Evolutionary conservation across 2,329 filamentous ascomycete species (phyloP).

Genomic region (Alternaria gansuensis): DNA sequence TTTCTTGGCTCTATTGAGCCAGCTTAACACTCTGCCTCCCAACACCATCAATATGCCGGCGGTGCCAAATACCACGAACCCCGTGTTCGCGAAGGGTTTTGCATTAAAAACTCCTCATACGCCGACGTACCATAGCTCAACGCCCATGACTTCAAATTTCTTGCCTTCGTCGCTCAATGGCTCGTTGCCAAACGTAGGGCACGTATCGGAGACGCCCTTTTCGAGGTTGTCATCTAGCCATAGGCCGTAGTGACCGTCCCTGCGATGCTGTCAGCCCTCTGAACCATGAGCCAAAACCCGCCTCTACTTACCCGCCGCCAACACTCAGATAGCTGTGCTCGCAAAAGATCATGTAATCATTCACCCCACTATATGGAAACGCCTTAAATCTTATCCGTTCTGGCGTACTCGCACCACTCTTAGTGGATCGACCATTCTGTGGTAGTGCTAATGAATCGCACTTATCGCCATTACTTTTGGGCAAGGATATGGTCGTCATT

Average conservation of each 20-base stretch:
- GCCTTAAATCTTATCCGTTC: constrained; percentile 93
- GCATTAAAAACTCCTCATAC: constrained; percentile 24
- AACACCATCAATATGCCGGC: constrained; percentile 2
- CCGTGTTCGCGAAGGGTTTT: not conserved
- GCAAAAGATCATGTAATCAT: constrained; percentile 96
- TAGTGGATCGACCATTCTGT: constrained; percentile 16
- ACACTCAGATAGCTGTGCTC: constrained; percentile 85
- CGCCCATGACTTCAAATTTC: constrained; percentile 89
- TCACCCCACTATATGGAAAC: constrained; percentile 93
- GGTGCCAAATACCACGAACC: not conserved
- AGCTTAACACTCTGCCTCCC: not conserved
- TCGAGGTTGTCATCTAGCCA: constrained; percentile 91
- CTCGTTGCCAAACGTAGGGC: constrained; percentile 94
- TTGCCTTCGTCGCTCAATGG: constrained; percentile 89
- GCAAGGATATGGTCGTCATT: constrained; percentile 65
- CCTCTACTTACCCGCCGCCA: constrained; percentile 71
- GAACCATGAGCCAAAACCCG: not conserved
- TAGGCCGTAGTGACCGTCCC: constrained; percentile 87
- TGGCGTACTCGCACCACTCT: constrained; percentile 64
- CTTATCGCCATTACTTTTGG: constrained; percentile 32
- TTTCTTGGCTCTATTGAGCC: not conserved
- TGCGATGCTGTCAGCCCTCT: constrained; percentile 27
- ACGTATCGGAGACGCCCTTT: constrained; percentile 81
- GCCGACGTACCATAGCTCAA: constrained; percentile 94
- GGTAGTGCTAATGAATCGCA: constrained; percentile 42